Conservation (phyloP, 768 basidiomycete genomes). For the Suillus alpinus region DNA sequence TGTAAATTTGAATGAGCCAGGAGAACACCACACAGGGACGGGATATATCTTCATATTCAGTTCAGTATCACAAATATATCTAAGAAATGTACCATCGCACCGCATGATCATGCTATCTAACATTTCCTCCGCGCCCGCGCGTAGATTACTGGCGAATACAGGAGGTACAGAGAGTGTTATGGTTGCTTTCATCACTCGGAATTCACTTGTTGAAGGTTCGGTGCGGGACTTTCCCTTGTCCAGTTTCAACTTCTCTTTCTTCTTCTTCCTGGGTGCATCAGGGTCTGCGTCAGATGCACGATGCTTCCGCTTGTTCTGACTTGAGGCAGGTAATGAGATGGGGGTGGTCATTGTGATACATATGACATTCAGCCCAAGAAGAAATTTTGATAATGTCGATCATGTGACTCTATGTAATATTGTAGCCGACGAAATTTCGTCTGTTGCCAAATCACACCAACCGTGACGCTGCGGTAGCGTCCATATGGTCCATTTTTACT, state of each 20-base stretch:
- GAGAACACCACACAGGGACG: constrained; percentile 82
- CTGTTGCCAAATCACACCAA: background rate
- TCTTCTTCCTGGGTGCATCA: constrained; percentile 35
- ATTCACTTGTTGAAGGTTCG: constrained; percentile 42
- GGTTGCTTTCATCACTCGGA: constrained; percentile 60
- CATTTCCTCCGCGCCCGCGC: constrained; percentile 80
- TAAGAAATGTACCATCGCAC: constrained; percentile 39
- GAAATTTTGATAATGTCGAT: background rate
- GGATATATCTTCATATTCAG: constrained; percentile 66
- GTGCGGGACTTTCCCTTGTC: constrained; percentile 39
- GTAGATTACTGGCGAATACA: constrained; percentile 71
- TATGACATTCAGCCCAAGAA: background rate
- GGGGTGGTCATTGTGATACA: constrained; percentile 4
- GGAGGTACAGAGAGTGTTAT: constrained; percentile 78
- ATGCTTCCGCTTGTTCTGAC: constrained; percentile 41
- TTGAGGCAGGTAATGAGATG: constrained; percentile 1
- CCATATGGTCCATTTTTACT: background rate
- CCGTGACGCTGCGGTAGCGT: background rate
- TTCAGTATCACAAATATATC: background rate
- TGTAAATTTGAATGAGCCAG: constrained; percentile 78
- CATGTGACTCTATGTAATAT: background rate
- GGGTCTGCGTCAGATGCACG: constrained; percentile 19
- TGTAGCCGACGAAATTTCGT: background rate
- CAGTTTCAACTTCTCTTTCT: constrained; percentile 9
- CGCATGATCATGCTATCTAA: constrained; percentile 95